Conservation (phyloP, 2,329 filamentous ascomycete genomes). For the Epichloe brachyelytri region DNA sequence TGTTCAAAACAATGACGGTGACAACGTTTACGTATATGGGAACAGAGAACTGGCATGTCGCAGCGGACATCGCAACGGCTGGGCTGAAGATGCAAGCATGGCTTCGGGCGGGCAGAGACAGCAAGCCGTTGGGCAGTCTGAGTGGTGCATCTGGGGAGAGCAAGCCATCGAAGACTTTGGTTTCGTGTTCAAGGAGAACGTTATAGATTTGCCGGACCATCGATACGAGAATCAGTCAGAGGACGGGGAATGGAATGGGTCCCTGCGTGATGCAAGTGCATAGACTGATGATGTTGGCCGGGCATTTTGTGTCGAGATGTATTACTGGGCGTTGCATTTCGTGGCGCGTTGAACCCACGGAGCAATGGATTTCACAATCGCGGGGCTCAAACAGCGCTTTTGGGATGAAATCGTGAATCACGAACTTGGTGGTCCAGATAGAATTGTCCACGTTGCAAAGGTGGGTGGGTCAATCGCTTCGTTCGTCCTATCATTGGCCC, state of each 20-base stretch:
- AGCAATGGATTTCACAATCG: too few species aligned
- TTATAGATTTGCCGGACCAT: slow-evolving; percentile 11
- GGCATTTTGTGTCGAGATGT: too few species aligned
- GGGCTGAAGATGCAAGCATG: slow-evolving; percentile 29
- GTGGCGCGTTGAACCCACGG: too few species aligned
- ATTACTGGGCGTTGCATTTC: too few species aligned
- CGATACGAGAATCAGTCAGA: background rate
- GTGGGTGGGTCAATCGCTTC: too few species aligned
- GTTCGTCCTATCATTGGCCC: too few species aligned
- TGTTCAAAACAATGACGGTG: slow-evolving; percentile 32
- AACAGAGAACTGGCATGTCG: slow-evolving; percentile 36
- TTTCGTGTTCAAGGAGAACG: slow-evolving; percentile 14
- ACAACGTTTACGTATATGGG: slow-evolving; percentile 31
- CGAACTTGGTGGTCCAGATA: too few species aligned
- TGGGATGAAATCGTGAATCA: too few species aligned
- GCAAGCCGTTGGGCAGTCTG: slow-evolving; percentile 1
- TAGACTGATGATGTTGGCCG: background rate
- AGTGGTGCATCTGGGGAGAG: slow-evolving; percentile 13
- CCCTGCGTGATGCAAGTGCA: background rate
- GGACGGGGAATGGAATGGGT: slow-evolving; percentile 4
- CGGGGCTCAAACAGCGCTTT: too few species aligned
- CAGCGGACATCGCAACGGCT: slow-evolving; percentile 22
- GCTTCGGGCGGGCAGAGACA: slow-evolving; percentile 19
- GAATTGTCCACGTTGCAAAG: too few species aligned
- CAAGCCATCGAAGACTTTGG: slow-evolving; percentile 14